Conservation (phyloP, 1,284 basidiomycete genomes). For the Coniferiporia sulphurascens region DNA sequence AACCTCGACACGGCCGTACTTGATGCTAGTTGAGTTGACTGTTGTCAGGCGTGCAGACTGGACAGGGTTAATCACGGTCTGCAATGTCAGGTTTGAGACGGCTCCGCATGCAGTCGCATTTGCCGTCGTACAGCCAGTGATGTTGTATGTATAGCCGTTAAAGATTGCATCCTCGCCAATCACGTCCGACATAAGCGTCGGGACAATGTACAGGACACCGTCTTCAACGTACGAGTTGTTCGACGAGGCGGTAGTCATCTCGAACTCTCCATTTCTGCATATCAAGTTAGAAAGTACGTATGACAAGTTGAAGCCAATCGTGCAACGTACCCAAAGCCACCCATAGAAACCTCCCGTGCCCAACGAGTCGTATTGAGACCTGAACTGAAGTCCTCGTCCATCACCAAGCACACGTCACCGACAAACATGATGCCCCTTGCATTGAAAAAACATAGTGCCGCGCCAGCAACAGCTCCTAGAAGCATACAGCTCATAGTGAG, state of each 20-base stretch:
- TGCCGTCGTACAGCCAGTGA: constrained; percentile 70
- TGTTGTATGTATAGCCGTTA: constrained; percentile 74
- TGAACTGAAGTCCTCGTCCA: constrained; percentile 72
- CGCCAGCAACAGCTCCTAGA: constrained; percentile 49
- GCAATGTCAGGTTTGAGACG: constrained; percentile 50
- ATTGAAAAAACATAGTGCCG: constrained; percentile 48
- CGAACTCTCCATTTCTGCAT: constrained; percentile 75
- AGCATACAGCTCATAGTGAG: constrained; percentile 57
- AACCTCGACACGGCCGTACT: constrained; percentile 80
- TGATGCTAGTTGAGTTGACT: constrained; percentile 63
- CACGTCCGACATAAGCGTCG: constrained; percentile 76
- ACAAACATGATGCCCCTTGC: constrained; percentile 50
- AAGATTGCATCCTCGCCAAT: constrained; percentile 55
- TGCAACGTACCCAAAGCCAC: constrained; percentile 71
- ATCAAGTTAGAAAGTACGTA: not conserved
- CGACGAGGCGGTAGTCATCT: constrained; percentile 77
- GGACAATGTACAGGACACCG: constrained; percentile 76
- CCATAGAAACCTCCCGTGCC: constrained; percentile 74
- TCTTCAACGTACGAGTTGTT: constrained; percentile 80
- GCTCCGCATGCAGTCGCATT: constrained; percentile 56
- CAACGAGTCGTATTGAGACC: constrained; percentile 66
- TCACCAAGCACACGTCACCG: constrained; percentile 62
- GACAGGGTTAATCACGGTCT: constrained; percentile 72
- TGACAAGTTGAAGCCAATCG: constrained; percentile 6
- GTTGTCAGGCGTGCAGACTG: constrained; percentile 78